Percentiles rank a stretch among this genome's conserved stretches.
Conservation (phyloP, 768 basidiomycete genomes). For the Russula vinacea region DNA sequence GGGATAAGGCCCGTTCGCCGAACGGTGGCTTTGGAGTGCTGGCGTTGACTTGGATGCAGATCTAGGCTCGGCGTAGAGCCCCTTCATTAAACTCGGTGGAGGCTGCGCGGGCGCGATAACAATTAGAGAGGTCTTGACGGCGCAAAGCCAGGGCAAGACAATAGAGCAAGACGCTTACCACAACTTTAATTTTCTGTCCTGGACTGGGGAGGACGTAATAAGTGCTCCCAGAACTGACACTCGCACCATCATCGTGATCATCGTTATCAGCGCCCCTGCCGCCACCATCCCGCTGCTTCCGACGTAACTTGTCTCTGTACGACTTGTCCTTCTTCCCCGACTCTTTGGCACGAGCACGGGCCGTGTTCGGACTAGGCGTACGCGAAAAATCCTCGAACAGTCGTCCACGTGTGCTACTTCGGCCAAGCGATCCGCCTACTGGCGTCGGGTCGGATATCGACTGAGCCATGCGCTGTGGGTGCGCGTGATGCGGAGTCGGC, state of each 20-base stretch:
- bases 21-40: constrained; percentile 18
- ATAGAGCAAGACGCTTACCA: constrained; percentile 51
- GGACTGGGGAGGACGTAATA: constrained; percentile 70
- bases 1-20: constrained; percentile 1
- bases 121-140: neutral
- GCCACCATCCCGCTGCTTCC: neutral
- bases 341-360: constrained; percentile 13
- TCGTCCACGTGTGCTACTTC: constrained; percentile 19
- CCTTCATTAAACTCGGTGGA: constrained; percentile 18
- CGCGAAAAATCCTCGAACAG: constrained; percentile 26
- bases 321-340: constrained; percentile 11
- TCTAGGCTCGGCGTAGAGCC: constrained; percentile 23
- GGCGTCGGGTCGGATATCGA: constrained; percentile 31
- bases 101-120: neutral
- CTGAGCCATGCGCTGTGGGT: constrained; percentile 18
- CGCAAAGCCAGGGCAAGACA: neutral
- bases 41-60: constrained; percentile 22
- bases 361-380: constrained; percentile 23
- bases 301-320: constrained; percentile 10
- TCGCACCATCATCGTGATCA: constrained; percentile 43
- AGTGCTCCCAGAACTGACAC: constrained; percentile 61
- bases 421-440: constrained; percentile 16
- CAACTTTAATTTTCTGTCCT: constrained; percentile 71
- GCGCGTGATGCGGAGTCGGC: constrained; percentile 4
- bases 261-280: constrained; percentile 14